Evolutionary conservation across 2,329 filamentous ascomycete species (phyloP), one percentile per base, ranked within the genome.

Genomic region (Orbilia quercus): DNA sequence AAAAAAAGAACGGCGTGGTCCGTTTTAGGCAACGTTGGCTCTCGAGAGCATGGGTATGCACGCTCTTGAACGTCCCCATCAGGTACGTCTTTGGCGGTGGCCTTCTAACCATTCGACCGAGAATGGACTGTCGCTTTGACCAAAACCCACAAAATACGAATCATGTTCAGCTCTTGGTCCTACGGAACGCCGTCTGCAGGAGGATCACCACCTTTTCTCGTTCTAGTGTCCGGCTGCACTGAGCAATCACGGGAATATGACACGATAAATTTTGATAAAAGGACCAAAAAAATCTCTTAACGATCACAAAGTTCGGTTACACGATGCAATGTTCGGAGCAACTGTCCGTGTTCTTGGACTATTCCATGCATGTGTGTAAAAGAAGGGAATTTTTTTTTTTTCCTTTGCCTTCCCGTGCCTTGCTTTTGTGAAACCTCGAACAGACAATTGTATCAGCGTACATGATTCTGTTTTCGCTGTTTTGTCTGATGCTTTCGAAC

Each of bases 291-390:
- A 23, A 57, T 60, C 69, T 54, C 53, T 66, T 65, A 51, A 54
- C 38, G 64, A 73, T 66, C 69, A 73, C 69, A 73, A 73, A 66
- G 69, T 73, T 73, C 47, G 42, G 69, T 73, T 73, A 66, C 69
- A 66, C 60, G 23, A 22, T 55, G 40, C 60, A 20, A 22, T 55
- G 40, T n/a, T 62, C 54, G 60, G 60, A 66, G 60, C 60, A 66
- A 66, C 47, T 42, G 36, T 40, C 60, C 60, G 47, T 62, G 65
- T 73, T 73, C 69, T 73, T 40, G 48, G 65, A 47, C 25, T 57
- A 48, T 73, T 73, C 69, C 48, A 66, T 66, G 60, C 69, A 66
- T 62, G 64, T 60, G 64, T 36, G 45, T 60, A 44, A 22, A 25
- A 23, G 14, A 14, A 14, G 7, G 2, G 7, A 6, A 14, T 16